Conservation (phyloP, 352 stramenopile species). For the Peronospora tabacina region DNA sequence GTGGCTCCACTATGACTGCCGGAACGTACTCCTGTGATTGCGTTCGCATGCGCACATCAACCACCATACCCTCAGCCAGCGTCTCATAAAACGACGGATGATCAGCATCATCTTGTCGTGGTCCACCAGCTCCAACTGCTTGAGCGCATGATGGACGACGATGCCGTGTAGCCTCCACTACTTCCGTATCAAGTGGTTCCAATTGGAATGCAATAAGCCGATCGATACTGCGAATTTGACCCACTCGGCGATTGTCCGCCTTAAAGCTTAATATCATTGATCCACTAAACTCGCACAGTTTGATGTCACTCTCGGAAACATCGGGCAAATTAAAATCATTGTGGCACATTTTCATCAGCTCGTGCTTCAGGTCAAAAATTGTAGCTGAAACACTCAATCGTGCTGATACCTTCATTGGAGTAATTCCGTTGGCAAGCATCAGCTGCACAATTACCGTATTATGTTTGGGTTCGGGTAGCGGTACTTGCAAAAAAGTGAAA, state of each 20-base stretch:
- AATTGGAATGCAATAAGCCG: slow-evolving; percentile 81
- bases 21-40: slow-evolving; percentile 71
- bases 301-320: slow-evolving; percentile 71
- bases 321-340: slow-evolving; percentile 56
- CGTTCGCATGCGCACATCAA: slow-evolving; percentile 63
- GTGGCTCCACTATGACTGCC: slow-evolving; percentile 49
- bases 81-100: slow-evolving; percentile 48
- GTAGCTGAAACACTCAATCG: slow-evolving; percentile 74
- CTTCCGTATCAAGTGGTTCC: slow-evolving; percentile 60
- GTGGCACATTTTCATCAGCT: slow-evolving; percentile 73
- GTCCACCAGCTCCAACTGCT: slow-evolving; percentile 12
- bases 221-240: slow-evolving; percentile 83
- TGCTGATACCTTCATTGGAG: slow-evolving; percentile 74
- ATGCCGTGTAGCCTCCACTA: slow-evolving; percentile 59
- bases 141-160: slow-evolving; percentile 71
- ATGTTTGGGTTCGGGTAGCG: slow-evolving; percentile 80
- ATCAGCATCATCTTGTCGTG: slow-evolving; percentile 40
- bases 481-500: slow-evolving; percentile 88
- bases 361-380: slow-evolving; percentile 83
- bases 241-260: slow-evolving; percentile 73
- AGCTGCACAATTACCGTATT: slow-evolving; percentile 76
- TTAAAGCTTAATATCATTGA: slow-evolving; percentile 87
- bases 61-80: slow-evolving; percentile 47
- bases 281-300: slow-evolving; percentile 79
- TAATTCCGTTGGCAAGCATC: slow-evolving; percentile 62